Evolutionary conservation across 441 rosid species (phyloP).

Genomic region (Capsella rubella): DNA sequence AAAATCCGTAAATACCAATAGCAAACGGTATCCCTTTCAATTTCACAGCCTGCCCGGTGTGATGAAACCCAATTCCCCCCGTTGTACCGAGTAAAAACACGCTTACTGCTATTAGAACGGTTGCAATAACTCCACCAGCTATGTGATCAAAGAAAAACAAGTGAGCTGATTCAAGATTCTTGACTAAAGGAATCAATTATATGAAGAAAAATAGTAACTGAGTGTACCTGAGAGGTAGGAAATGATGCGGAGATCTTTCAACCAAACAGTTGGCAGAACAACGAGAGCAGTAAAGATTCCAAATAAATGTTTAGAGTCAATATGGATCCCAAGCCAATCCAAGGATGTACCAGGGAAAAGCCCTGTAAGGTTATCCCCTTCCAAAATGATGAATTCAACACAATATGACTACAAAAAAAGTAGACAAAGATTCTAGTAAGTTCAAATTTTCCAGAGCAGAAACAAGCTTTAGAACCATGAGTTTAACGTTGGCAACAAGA

Average conservation of each 20-base stretch:
- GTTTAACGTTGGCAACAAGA: too few species aligned
- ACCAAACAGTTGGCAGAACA: conserved; percentile 86
- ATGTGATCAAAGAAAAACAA: conserved; percentile 33
- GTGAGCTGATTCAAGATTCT: conserved; percentile 28
- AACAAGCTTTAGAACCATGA: conserved; percentile 13
- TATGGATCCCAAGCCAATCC: conserved; percentile 57
- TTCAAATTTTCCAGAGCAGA: conserved; percentile 11
- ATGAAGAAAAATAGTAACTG: conserved; percentile 3
- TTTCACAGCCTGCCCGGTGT: conserved; percentile 63
- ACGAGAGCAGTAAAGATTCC: conserved; percentile 74
- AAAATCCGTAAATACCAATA: conserved; percentile 82
- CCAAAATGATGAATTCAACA: conserved; percentile 82
- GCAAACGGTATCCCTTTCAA: conserved; percentile 88
- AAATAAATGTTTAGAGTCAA: conserved; percentile 77
- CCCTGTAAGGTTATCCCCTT: conserved; percentile 86
- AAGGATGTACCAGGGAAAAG: conserved; percentile 81
- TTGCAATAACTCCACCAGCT: conserved; percentile 91
- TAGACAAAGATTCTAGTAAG: conserved; percentile 5
- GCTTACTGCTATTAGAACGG: conserved; percentile 62
- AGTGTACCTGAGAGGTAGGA: conserved; percentile 83
- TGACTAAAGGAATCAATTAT: conserved; percentile 6
- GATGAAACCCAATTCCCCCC: conserved; percentile 78
- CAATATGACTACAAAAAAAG: conserved; percentile 65
- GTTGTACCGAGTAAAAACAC: conserved; percentile 61
- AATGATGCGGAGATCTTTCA: conserved; percentile 76